Evolutionary conservation across 2,329 filamentous ascomycete genomes (phyloP).

Genomic region (Phaeoacremonium minimum): DNA sequence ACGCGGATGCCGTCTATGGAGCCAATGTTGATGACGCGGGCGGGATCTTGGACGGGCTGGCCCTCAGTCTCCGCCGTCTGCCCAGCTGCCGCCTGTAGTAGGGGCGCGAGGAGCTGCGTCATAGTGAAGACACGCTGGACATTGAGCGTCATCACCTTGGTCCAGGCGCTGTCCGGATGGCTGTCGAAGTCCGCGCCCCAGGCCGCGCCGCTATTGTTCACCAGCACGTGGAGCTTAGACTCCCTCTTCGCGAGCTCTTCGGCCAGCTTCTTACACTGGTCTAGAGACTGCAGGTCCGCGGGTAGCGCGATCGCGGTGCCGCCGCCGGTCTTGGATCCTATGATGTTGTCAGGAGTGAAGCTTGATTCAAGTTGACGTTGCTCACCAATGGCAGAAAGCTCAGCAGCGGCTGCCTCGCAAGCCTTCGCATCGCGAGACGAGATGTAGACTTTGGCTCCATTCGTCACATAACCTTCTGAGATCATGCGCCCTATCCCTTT

Average conservation of each 20-base stretch:
- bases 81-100: constrained; percentile 46
- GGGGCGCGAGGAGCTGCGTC: constrained; percentile 55
- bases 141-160: constrained; percentile 58
- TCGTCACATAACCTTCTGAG: constrained; percentile 58
- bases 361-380: too few species aligned
- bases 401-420: constrained; percentile 50
- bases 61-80: constrained; percentile 19
- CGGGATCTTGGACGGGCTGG: constrained; percentile 31
- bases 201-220: constrained; percentile 63
- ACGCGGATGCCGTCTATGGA: constrained; percentile 59
- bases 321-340: constrained; percentile 16
- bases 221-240: constrained; percentile 52
- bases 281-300: constrained; percentile 59
- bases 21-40: constrained; percentile 62
- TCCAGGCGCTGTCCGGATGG: constrained; percentile 56
- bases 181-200: constrained; percentile 58
- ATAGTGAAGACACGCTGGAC: constrained; percentile 66
- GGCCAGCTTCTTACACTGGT: constrained; percentile 50
- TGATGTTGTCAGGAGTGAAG: too few species aligned
- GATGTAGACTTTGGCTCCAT: constrained; percentile 62
- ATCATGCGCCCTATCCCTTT: constrained; percentile 68
- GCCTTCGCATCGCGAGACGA: constrained; percentile 57
- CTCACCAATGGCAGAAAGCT: constrained; percentile 46
- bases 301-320: constrained; percentile 54
- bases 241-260: constrained; percentile 45